Evolutionary conservation across 306 rosid genomes (phyloP).

Genomic region (Citrullus amarus): DNA sequence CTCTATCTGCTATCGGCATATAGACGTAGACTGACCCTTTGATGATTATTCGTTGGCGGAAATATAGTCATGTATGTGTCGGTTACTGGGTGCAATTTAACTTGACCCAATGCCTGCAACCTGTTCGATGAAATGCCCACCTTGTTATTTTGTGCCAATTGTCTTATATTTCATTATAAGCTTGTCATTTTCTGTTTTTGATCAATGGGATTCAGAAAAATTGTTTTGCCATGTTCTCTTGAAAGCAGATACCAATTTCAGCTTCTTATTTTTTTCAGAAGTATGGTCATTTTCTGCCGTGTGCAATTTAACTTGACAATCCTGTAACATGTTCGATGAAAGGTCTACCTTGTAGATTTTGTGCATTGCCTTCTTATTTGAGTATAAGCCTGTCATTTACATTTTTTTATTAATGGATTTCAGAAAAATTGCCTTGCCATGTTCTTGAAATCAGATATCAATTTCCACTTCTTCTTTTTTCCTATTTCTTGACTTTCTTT

Average conservation of each 20-base stretch:
- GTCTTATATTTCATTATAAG: neutral
- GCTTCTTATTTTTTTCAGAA: neutral
- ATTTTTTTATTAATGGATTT: neutral
- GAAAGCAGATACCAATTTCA: neutral
- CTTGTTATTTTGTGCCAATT: neutral
- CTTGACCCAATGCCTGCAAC: neutral
- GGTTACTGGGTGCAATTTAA: neutral
- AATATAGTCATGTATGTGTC: neutral
- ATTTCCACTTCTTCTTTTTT: neutral
- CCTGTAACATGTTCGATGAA: constrained; percentile 12
- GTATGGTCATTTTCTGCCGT: neutral
- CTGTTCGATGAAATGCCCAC: constrained; percentile 11
- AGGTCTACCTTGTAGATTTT: neutral
- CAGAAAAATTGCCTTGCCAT: neutral
- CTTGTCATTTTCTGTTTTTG: neutral
- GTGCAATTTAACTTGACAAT: neutral
- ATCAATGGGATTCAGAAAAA: neutral
- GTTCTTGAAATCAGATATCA: neutral
- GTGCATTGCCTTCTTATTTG: neutral
- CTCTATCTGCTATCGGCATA: neutral
- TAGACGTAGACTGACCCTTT: neutral
- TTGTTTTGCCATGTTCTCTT: neutral
- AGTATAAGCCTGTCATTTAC: neutral
- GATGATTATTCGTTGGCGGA: neutral
- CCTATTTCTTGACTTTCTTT: neutral